Evolutionary conservation across 2,329 filamentous ascomycete genomes (phyloP).

Genomic region (Epichloe uncinata): DNA sequence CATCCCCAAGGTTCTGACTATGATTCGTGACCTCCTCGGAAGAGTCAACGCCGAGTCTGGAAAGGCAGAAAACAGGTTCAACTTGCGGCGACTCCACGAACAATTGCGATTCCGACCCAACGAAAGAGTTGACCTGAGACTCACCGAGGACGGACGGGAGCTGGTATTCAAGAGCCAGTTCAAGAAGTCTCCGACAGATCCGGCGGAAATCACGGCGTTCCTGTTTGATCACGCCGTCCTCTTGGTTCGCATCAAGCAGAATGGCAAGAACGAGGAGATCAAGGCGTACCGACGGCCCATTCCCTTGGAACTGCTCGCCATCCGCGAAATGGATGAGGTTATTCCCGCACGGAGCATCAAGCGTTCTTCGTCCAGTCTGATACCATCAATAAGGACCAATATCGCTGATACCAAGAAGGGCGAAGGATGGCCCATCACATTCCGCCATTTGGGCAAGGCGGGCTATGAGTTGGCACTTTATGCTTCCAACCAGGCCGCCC

Average conservation of each 20-base stretch:
- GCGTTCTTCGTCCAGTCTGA: constrained; percentile 74
- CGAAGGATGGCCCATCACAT: constrained; percentile 88
- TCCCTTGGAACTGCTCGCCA: constrained; percentile 81
- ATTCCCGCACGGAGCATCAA: constrained; percentile 74
- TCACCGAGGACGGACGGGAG: constrained; percentile 87
- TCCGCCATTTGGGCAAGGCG: constrained; percentile 88
- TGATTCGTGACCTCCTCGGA: constrained; percentile 77
- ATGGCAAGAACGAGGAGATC: constrained; percentile 86
- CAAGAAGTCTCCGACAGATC: constrained; percentile 84
- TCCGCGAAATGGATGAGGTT: constrained; percentile 94
- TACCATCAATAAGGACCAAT: constrained; percentile 40
- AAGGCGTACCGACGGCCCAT: constrained; percentile 92
- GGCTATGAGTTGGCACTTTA: constrained; percentile 88
- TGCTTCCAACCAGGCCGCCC: constrained; percentile 69
- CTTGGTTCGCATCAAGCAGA: constrained; percentile 78
- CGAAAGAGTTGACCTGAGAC: constrained; percentile 83
- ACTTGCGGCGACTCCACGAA: constrained; percentile 80
- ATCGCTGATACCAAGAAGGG: constrained; percentile 42
- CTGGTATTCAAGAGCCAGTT: constrained; percentile 87
- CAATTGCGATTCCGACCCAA: constrained; percentile 83
- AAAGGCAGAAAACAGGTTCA: constrained; percentile 96
- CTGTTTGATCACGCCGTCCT: constrained; percentile 93
- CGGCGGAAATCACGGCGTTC: constrained; percentile 82
- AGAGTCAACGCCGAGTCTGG: constrained; percentile 91
- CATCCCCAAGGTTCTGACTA: constrained; percentile 73